phyloP scores from a whole-genome alignment of 2,329 filamentous ascomycete genomes.

The Didymella exigua region DNA sequence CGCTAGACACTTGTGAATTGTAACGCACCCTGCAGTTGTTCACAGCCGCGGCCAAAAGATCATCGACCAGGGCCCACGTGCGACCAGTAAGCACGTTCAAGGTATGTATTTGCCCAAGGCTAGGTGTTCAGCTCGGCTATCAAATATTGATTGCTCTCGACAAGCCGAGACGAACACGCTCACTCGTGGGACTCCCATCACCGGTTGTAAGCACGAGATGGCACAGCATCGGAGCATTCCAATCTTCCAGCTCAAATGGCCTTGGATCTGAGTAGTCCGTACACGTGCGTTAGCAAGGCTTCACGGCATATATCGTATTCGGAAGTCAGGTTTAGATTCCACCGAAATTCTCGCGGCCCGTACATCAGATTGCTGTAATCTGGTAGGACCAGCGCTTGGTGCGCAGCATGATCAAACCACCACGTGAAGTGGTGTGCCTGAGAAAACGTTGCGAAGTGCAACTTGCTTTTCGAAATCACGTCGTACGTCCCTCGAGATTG shows the following conservation, averaged over 20 bases:
- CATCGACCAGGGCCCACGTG: slow-evolving; percentile 5
- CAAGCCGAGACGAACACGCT: not conserved
- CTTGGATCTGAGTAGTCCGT: not conserved
- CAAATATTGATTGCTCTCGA: not conserved
- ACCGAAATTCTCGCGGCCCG: slow-evolving; percentile 7
- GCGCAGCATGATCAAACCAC: slow-evolving; percentile 13
- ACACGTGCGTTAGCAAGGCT: slow-evolving; percentile 17
- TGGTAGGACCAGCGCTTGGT: slow-evolving; percentile 10
- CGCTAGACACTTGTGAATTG: slow-evolving; percentile 3
- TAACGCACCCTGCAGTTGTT: slow-evolving; percentile 21
- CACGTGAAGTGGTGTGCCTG: slow-evolving; percentile 17
- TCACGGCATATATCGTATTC: slow-evolving; percentile 17
- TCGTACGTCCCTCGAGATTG: not conserved
- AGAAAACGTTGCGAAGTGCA: slow-evolving; percentile 11
- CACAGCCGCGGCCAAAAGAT: slow-evolving; percentile 19
- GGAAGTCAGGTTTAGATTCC: slow-evolving; percentile 9
- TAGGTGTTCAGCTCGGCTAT: not conserved
- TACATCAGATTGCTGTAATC: slow-evolving; percentile 18
- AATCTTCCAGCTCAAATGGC: slow-evolving; percentile 7
- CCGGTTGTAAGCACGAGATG: slow-evolving; percentile 3
- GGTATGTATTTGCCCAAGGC: not conserved
- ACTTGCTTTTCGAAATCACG: slow-evolving; percentile 8
- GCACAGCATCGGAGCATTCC: slow-evolving; percentile 7
- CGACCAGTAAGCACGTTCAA: slow-evolving; percentile 5
- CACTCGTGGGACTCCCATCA: not conserved